Evolutionary conservation across 2,329 filamentous ascomycete genomes (phyloP).

Genomic region (Lasiodiplodia sp.): DNA sequence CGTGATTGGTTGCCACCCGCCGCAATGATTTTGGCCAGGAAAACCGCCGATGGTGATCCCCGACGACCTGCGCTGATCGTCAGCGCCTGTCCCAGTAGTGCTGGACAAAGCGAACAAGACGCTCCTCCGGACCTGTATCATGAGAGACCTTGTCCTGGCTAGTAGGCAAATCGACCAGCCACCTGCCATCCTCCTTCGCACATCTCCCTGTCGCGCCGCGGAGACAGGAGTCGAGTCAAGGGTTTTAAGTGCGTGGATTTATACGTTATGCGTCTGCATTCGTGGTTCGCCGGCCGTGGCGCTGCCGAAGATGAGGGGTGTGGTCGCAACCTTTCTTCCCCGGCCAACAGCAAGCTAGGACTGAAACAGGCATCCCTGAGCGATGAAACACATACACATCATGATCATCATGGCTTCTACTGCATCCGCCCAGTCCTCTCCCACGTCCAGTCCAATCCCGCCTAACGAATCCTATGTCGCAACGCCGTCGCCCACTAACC

Average conservation of each 20-base stretch:
- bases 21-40: neutral
- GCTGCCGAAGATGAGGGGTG: neutral
- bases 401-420: conserved; percentile 22
- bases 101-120: conserved; percentile 2
- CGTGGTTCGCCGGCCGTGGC: conserved; percentile 8
- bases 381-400: conserved; percentile 23
- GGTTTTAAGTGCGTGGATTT: conserved; percentile 8
- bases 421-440: neutral
- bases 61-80: conserved; percentile 17
- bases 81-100: conserved; percentile 9
- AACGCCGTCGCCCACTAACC: neutral
- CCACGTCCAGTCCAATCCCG: neutral
- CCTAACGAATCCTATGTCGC: neutral
- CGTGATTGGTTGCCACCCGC: conserved; percentile 4
- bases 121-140: neutral
- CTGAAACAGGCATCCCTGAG: conserved; percentile 9
- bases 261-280: neutral
- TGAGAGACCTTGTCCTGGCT: neutral
- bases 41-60: conserved; percentile 17
- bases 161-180: neutral
- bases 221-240: neutral
- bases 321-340: neutral
- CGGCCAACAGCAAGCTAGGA: neutral
- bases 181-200: neutral
- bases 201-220: neutral